These are phyloP conservation scores for Chaetomium sp. DNA, from an alignment of 2,329 filamentous ascomycete species.

Conservation along the genomic window DNA sequence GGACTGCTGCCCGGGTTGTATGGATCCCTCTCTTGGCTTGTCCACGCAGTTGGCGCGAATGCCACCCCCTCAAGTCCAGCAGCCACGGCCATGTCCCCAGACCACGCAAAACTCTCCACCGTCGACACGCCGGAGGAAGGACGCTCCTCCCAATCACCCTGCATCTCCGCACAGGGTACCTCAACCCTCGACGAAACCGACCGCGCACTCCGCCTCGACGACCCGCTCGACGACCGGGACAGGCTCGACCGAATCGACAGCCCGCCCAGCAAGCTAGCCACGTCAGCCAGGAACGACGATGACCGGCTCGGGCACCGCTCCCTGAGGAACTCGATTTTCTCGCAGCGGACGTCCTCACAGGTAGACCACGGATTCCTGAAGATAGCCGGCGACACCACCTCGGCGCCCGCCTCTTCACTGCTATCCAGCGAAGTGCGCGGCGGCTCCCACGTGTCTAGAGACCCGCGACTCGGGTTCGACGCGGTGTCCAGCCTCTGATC, in stretches of 20 bases:
- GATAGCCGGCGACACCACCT: background rate
- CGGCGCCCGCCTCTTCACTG: background rate
- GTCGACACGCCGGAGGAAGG: background rate
- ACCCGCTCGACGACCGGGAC: constrained; percentile 20
- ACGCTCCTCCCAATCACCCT: constrained; percentile 1
- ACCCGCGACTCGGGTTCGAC: background rate
- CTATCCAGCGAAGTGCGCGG: background rate
- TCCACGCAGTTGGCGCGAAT: background rate
- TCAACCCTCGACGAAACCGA: constrained; percentile 3
- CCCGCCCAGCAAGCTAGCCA: constrained; percentile 21
- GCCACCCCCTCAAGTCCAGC: background rate
- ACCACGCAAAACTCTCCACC: constrained; percentile 3
- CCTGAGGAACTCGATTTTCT: constrained; percentile 11
- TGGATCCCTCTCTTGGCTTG: background rate
- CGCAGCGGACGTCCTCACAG: background rate
- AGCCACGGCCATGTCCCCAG: background rate
- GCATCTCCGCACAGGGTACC: background rate
- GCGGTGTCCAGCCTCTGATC: background rate
- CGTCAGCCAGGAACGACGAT: constrained; percentile 26
- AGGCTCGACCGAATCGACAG: constrained; percentile 23
- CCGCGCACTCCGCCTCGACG: constrained; percentile 6
- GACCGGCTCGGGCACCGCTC: constrained; percentile 24
- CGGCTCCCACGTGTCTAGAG: background rate
- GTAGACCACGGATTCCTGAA: constrained; percentile 16
- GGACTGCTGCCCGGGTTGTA: background rate